These are phyloP conservation scores for Claviceps sp. DNA, from an alignment of 2,329 filamentous ascomycete genomes.

Conservation along the genomic window DNA sequence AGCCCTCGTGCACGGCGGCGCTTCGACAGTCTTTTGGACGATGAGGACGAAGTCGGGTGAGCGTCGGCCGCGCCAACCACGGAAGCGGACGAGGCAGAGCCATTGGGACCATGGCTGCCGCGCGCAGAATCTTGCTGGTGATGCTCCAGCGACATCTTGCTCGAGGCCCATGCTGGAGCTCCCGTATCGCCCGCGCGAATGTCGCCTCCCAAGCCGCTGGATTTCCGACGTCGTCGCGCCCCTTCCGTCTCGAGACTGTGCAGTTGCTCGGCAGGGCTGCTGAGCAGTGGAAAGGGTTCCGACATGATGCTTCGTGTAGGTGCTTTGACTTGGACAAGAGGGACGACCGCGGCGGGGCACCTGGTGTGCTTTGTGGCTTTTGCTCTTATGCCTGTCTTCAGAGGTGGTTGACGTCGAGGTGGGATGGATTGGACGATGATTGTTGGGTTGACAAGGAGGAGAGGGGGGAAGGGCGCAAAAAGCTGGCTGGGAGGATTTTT, in stretches of 20 bases:
- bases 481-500: background rate
- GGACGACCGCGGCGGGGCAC: too few relatives aligned
- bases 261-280: constrained; percentile 35
- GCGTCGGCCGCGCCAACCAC: constrained; percentile 1
- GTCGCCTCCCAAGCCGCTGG: constrained; percentile 39
- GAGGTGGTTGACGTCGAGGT: background rate
- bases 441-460: background rate
- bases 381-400: background rate
- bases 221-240: constrained; percentile 39
- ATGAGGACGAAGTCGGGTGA: background rate
- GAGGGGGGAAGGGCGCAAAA: background rate
- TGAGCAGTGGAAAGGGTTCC: constrained; percentile 44
- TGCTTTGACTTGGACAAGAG: background rate
- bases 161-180: constrained; percentile 39
- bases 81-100: constrained; percentile 3
- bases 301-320: constrained; percentile 21
- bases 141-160: constrained; percentile 29
- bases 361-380: background rate
- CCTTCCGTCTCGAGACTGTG: constrained; percentile 25
- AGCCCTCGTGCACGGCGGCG: constrained; percentile 41
- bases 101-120: constrained; percentile 9
- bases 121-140: constrained; percentile 1
- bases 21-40: constrained; percentile 34
- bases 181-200: constrained; percentile 43
- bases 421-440: background rate